Conservation (phyloP, 2,329 filamentous ascomycete genomes). For the Colletotrichum sp. region DNA sequence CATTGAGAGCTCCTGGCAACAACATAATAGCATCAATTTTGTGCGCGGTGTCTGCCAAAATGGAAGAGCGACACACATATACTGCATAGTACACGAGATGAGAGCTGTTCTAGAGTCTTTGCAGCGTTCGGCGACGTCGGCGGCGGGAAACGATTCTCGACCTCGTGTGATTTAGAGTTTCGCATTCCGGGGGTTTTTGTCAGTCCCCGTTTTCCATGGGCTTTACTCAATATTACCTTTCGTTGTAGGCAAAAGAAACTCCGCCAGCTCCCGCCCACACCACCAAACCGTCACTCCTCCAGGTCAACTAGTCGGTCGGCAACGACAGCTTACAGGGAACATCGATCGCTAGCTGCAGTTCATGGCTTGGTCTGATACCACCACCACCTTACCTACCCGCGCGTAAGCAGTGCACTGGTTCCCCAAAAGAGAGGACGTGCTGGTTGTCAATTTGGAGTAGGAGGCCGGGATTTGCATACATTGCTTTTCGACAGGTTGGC, state of each 20-base stretch:
- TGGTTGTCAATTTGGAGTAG: background rate
- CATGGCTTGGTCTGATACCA: background rate
- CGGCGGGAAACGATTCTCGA: background rate
- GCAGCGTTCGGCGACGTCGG: background rate
- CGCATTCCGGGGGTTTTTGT: background rate
- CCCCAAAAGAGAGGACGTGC: background rate
- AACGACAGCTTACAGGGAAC: background rate
- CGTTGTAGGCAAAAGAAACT: background rate
- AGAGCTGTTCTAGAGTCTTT: background rate
- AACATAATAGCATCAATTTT: background rate
- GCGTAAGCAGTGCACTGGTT: background rate
- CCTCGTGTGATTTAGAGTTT: conserved; percentile 10
- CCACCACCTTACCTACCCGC: background rate
- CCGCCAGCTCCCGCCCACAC: background rate
- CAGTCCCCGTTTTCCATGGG: background rate
- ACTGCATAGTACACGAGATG: background rate
- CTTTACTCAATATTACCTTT: background rate
- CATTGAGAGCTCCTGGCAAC: background rate
- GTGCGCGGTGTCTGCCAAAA: background rate
- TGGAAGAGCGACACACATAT: background rate
- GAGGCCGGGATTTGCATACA: background rate
- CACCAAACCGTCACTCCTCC: background rate
- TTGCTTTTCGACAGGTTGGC: background rate
- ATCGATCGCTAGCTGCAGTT: conserved; percentile 4
- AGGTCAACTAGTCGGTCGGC: background rate